Evolutionary conservation across 176 grass and related monocot genomes (phyloP).

Genomic region (Hordeum vulgare): MorexV3_pseudomolecules_assembly NC_058522.1:355548189-355548688

Average conservation of each 20-base stretch:
- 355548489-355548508: neutral
- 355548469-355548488: neutral
- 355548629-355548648: neutral
- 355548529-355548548: neutral
- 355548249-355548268: neutral
- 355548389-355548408: conserved; percentile 41
- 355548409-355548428: neutral
- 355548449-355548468: neutral
- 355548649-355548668: neutral
- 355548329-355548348: conserved; percentile 1
- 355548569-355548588: neutral
- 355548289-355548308: neutral
- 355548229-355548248: neutral
- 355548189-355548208: neutral
- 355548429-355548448: neutral
- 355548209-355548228: neutral
- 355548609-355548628: neutral
- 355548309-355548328: neutral
- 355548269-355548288: neutral
- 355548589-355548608: neutral
- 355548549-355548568: no score
- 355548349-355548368: neutral
- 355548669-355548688: neutral
- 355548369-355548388: neutral
- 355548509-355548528: neutral